Conservation (phyloP, 2,329 filamentous ascomycete species). For the Endoconidiophora polonica region DNA sequence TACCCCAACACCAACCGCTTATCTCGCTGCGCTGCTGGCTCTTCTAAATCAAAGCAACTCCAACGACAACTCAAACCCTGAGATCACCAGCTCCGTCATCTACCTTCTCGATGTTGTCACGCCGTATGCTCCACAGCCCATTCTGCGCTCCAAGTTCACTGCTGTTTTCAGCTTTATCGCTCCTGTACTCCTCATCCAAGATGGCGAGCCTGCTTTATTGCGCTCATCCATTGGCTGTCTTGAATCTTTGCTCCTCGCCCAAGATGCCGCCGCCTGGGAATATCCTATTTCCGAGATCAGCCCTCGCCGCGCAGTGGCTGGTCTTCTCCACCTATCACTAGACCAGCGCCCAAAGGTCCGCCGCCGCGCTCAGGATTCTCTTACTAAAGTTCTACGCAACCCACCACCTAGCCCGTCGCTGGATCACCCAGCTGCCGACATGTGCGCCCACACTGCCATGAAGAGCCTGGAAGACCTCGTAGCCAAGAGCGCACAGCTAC, state of each 20-base stretch:
- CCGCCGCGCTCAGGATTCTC: conserved; percentile 78
- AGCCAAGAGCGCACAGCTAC: conserved; percentile 40
- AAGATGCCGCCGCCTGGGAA: conserved; percentile 79
- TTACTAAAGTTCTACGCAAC: conserved; percentile 66
- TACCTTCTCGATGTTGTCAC: conserved; percentile 92
- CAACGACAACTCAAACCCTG: conserved; percentile 56
- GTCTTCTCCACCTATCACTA: conserved; percentile 66
- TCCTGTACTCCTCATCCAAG: conserved; percentile 60
- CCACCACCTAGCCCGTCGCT: conserved; percentile 81
- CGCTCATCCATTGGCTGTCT: conserved; percentile 82
- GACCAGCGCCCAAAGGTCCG: conserved; percentile 86
- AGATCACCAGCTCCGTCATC: conserved; percentile 70
- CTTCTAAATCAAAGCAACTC: conserved; percentile 64
- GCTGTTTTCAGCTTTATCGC: conserved; percentile 79
- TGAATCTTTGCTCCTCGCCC: conserved; percentile 76
- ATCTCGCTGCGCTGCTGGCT: conserved; percentile 88
- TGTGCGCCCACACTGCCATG: conserved; percentile 86
- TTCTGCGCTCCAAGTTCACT: conserved; percentile 87
- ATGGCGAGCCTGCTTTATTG: conserved; percentile 75
- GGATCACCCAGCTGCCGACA: conserved; percentile 87
- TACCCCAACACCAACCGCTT: conserved; percentile 69
- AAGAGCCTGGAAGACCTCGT: conserved; percentile 63
- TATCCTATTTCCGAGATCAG: conserved; percentile 68
- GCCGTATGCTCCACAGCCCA: conserved; percentile 63
- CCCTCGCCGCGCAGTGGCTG: conserved; percentile 73